Conservation (phyloP, 2,329 filamentous ascomycete genomes). For the Monilinia vaccinii-corymbosi region DNA sequence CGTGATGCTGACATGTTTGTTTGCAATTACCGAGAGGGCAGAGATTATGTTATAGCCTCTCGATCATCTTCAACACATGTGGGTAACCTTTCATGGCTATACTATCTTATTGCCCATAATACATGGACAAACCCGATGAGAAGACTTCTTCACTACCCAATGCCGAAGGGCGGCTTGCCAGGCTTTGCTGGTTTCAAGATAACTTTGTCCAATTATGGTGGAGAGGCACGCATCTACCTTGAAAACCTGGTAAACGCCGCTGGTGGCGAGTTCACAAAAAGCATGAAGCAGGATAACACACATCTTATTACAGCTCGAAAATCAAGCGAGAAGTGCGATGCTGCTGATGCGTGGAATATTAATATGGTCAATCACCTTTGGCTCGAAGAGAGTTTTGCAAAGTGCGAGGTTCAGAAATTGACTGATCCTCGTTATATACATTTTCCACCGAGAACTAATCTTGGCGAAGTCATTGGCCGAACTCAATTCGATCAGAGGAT, state of each 20-base stretch:
- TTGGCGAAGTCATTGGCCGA: slow-evolving; percentile 87
- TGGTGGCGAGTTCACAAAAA: slow-evolving; percentile 87
- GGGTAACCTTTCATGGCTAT: slow-evolving; percentile 89
- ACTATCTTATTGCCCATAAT: slow-evolving; percentile 81
- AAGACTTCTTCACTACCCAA: slow-evolving; percentile 80
- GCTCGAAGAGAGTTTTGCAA: slow-evolving; percentile 95
- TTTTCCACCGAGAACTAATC: slow-evolving; percentile 82
- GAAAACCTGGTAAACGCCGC: slow-evolving; percentile 81
- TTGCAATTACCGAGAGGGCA: slow-evolving; percentile 76
- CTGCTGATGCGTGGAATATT: slow-evolving; percentile 86
- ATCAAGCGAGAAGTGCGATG: slow-evolving; percentile 85
- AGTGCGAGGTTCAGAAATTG: slow-evolving; percentile 66
- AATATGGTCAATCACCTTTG: slow-evolving; percentile 89
- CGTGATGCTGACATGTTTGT: slow-evolving; percentile 73
- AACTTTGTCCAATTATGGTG: slow-evolving; percentile 92
- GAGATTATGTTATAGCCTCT: slow-evolving; percentile 68
- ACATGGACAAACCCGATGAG: slow-evolving; percentile 79
- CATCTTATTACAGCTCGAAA: slow-evolving; percentile 88
- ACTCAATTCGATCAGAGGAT: slow-evolving; percentile 62
- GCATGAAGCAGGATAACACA: slow-evolving; percentile 90
- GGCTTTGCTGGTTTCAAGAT: slow-evolving; percentile 72
- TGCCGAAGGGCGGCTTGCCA: slow-evolving; percentile 66
- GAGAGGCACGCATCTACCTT: slow-evolving; percentile 85
- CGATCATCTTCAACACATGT: slow-evolving; percentile 66
- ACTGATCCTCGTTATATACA: slow-evolving; percentile 70